Base-by-base conservation (phyloP, 108 stramenopile species). In the Stephanodiscus triporus region DNA sequence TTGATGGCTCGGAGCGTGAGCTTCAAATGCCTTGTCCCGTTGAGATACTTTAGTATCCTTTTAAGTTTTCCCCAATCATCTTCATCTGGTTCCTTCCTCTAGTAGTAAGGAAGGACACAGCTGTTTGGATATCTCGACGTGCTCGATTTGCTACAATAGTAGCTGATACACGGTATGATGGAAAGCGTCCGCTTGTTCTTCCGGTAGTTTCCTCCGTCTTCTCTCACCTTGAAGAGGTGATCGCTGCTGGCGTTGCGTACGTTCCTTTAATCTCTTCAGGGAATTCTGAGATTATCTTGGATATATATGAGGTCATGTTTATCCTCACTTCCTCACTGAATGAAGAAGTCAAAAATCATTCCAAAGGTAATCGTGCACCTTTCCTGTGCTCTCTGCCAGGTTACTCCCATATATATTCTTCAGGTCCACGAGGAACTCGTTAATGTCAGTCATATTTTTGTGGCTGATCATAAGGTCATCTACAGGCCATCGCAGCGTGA, bases 61-160 rank as follows among this genome's bases (percentile, higher is more conserved):
- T 34, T 38, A 0, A 73, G 50, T 45, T 74, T 80, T 34, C 69
- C 50, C 26, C 48, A 80, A 55, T 80, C 78, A 24, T 80, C 66
- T 38, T 36, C 47, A 47, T 32, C 56, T 0, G 73, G 77, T n/a
- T 2, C 16, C 40, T 65, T 48, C 0, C 65, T 26, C 66, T 36
- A 1, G 51, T 80, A 11, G 59, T 38, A 4, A 80, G 72, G 45
- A 80, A 80, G 1, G 78, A n/a, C n/a, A n/a, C n/a, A 2, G 78
- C 66, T 16, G 65, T 53, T 60, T 80, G 56, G n/a, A 72, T 71
- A 54, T 75, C 72, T 8, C 2, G 63, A 19, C 62, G 37, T 8
- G 23, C 30, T 20, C 72, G 3, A 2, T 16, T 50, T 3, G 20
- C 24, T 23, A 19, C 30, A 57, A 66, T 2, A 55, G 47, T 17